A percentile compares a stretch with the other conserved stretches of the same genome.
phyloP scores from a whole-genome alignment of 1,139 yeast genomes.

The Arxiozyma slooffiae region DNA sequence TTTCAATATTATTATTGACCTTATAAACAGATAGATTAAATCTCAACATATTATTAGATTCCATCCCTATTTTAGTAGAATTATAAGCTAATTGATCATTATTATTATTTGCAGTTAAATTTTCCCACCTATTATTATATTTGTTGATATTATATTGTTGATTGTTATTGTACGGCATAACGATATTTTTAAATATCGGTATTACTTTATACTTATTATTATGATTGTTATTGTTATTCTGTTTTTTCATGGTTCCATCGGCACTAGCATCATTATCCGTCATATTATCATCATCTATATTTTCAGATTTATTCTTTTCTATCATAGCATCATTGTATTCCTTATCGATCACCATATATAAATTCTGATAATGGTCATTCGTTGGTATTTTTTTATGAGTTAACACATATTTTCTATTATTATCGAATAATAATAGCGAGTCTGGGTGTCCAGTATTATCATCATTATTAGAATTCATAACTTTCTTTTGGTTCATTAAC shows the following conservation, averaged over 20 bases:
- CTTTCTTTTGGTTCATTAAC: background rate
- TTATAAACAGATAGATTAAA: slow-evolving; percentile 2
- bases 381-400: background rate
- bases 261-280: no score
- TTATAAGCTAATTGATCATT: background rate
- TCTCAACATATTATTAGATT: slow-evolving; percentile 4
- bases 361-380: background rate
- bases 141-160: background rate
- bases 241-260: no score
- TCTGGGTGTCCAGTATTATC: background rate
- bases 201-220: background rate
- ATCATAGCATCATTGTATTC: background rate
- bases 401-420: background rate
- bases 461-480: background rate
- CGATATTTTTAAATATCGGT: background rate
- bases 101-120: background rate
- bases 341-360: background rate
- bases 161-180: slow-evolving; percentile 1
- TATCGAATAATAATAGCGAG: slow-evolving; percentile 1
- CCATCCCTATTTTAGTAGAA: slow-evolving; percentile 2
- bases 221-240: no score
- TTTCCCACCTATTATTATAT: background rate
- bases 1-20: background rate
- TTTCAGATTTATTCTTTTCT: background rate
- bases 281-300: background rate